Evolutionary conservation across 2,329 filamentous ascomycete genomes (phyloP).

Genomic region (Rhexocercosporidium sp.): DNA sequence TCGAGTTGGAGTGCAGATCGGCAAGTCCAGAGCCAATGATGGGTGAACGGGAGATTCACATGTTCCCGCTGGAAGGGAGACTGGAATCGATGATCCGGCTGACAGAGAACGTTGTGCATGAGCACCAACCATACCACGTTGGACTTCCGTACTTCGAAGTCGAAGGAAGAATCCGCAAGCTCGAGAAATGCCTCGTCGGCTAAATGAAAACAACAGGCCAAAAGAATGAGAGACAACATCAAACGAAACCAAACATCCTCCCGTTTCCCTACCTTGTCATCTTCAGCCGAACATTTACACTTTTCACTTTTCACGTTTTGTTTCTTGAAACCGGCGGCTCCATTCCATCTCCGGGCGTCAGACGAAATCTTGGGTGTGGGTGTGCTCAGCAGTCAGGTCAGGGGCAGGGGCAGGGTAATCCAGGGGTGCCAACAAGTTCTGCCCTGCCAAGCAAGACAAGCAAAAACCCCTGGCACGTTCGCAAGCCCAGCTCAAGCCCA

Average conservation of each 20-base stretch:
- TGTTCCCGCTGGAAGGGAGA: neutral
- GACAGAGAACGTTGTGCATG: neutral
- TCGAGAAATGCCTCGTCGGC: too few species aligned
- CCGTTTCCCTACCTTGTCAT: neutral
- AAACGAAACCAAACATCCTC: neutral
- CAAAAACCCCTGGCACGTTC: neutral
- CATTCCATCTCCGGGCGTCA: constrained; percentile 6
- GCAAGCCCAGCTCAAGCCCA: too few species aligned
- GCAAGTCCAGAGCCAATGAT: neutral
- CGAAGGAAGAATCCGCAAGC: too few species aligned
- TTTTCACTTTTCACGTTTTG: neutral
- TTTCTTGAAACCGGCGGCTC: constrained; percentile 9
- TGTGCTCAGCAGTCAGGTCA: too few species aligned
- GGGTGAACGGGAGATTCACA: constrained; percentile 1
- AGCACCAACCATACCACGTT: too few species aligned
- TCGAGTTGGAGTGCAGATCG: constrained; percentile 6
- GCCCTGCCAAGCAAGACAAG: constrained; percentile 9
- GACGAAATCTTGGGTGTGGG: neutral
- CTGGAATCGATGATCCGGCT: neutral
- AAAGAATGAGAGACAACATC: neutral
- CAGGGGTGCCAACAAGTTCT: neutral
- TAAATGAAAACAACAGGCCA: too few species aligned
- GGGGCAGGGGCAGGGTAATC: neutral
- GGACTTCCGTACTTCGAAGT: too few species aligned
- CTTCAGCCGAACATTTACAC: neutral